Base-by-base conservation (phyloP, 1,284 basidiomycete species). In the Naganishia cerealis region DNA sequence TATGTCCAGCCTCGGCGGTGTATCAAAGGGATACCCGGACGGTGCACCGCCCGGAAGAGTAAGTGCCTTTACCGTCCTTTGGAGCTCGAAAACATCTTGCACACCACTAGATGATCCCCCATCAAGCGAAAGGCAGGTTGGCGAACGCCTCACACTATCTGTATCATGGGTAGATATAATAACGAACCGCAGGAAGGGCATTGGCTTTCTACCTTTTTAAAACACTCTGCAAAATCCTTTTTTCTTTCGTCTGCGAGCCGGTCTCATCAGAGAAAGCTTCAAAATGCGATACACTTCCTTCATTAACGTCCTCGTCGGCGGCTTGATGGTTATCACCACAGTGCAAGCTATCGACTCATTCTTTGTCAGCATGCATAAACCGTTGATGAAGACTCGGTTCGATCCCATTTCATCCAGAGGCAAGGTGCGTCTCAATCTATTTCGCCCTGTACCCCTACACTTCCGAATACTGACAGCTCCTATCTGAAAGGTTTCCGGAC, bases 291-390 rank as follows among this genome's bases (percentile, higher is more conserved):
- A 21, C 16, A 0, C 21, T 33, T 10, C 13, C 3, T 29, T 21
- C 3, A 10, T 39, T 3, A 48, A 13, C 4, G 59, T 33, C 59
- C 29, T 62, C 33, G 16, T 39, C 16, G 59, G 59, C 48, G 59
- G 33, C 7, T 13, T 62, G 33, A 4, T 26, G 2, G 36, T 10
- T 8, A 36, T 52, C 8, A 52, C 36, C 21, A 21, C 16, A 52
- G 59, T 50, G 10, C 36, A 52, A 3, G 46, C 59, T 1, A 29
- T 52, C 16, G 46, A 62, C 12, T 62, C 59, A 12, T 50, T 52
- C 59, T 62, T 62, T 33, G 33, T 62, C 18, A 62, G 59, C 10
- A 62, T 46, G 7, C 59, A 62, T 48, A 62, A 62, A 38, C 36
- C 59, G 6, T 38, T 62, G 33, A 62, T 62, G 59, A 33, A 50